Evolutionary conservation across 768 basidiomycete genomes (phyloP).

Genomic region (Suillus paluster): DNA sequence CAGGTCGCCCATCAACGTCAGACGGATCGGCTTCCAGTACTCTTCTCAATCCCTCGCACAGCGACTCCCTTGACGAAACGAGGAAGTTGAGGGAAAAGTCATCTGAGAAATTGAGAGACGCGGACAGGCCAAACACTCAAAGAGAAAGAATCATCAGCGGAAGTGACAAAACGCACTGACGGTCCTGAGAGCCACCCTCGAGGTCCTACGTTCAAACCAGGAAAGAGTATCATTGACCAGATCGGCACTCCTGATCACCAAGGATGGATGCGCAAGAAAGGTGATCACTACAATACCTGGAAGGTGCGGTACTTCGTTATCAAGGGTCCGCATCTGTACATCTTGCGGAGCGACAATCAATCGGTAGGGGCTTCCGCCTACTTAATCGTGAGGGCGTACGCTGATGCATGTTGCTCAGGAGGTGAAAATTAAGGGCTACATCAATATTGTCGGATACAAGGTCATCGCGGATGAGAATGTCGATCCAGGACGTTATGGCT

Average conservation of each 20-base stretch:
- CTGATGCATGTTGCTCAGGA: constrained; percentile 54
- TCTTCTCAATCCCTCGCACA: constrained; percentile 26
- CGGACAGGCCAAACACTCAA: constrained; percentile 21
- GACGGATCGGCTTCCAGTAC: constrained; percentile 37
- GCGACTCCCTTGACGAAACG: constrained; percentile 24
- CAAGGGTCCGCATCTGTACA: constrained; percentile 91
- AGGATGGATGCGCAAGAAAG: constrained; percentile 97
- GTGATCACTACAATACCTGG: constrained; percentile 92
- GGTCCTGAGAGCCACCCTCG: constrained; percentile 12
- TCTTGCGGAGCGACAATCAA: constrained; percentile 74
- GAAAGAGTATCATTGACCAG: constrained; percentile 82
- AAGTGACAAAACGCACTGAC: neutral
- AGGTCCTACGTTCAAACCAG: constrained; percentile 51
- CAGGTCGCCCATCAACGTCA: constrained; percentile 47
- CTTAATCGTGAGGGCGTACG: neutral
- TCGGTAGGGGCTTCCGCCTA: constrained; percentile 26
- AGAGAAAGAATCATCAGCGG: constrained; percentile 6
- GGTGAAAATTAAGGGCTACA: constrained; percentile 94
- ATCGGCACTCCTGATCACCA: constrained; percentile 89
- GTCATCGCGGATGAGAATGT: constrained; percentile 92
- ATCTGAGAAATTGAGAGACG: constrained; percentile 15
- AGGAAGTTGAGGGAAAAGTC: constrained; percentile 31
- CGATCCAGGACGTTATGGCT: constrained; percentile 92
- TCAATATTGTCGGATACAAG: constrained; percentile 90
- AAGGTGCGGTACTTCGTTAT: constrained; percentile 90